Conservation (phyloP, 768 basidiomycete species). For the Amanita jacksonii region DNA sequence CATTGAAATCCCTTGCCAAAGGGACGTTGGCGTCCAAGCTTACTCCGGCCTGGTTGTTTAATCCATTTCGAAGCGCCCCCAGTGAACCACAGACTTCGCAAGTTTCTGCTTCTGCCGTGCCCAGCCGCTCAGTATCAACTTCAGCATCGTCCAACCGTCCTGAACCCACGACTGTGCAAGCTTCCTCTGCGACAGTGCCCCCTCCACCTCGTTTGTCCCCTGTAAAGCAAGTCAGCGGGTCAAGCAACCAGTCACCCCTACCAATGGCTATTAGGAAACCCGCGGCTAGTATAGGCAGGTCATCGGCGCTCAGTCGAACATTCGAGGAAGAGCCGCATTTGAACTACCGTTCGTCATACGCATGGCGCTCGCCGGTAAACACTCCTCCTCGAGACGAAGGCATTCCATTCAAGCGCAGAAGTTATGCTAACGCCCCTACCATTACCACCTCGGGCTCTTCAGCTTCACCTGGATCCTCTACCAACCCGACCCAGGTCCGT, state of each 20-base stretch:
- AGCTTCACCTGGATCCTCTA: conserved; percentile 31
- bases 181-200: conserved; percentile 13
- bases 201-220: conserved; percentile 10
- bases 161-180: background rate
- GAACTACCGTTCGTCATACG: conserved; percentile 36
- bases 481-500: conserved; percentile 63
- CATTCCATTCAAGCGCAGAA: conserved; percentile 48
- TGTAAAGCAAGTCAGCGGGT: conserved; percentile 25
- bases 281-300: conserved; percentile 18
- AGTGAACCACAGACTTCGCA: conserved; percentile 56
- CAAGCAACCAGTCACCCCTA: conserved; percentile 22
- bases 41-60: conserved; percentile 72
- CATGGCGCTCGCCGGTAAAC: conserved; percentile 52
- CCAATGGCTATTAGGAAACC: conserved; percentile 35
- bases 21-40: conserved; percentile 47
- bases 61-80: conserved; percentile 55
- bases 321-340: conserved; percentile 48
- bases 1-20: conserved; percentile 22
- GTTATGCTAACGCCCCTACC: conserved; percentile 22
- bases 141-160: background rate
- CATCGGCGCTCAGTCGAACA: conserved; percentile 39
- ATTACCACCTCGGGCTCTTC: conserved; percentile 35
- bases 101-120: conserved; percentile 40
- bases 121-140: conserved; percentile 14
- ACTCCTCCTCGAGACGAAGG: conserved; percentile 67